phyloP scores from a whole-genome alignment of 768 basidiomycete genomes.

The Auriscalpium vulgare region DNA sequence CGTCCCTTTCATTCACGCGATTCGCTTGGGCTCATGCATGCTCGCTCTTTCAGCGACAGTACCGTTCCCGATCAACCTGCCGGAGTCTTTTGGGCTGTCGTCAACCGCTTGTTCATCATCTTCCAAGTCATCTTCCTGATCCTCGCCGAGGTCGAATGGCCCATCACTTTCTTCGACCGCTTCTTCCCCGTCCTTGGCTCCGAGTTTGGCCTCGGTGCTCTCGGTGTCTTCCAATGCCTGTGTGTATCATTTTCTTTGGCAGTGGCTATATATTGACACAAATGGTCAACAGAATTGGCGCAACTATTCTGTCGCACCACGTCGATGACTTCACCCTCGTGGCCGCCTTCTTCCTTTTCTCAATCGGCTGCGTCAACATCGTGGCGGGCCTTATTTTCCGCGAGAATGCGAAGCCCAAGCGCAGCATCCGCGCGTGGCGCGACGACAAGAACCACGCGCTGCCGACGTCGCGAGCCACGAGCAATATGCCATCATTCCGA shows the following conservation, averaged over 20 bases:
- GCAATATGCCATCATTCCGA: constrained; percentile 26
- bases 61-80: constrained; percentile 90
- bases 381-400: constrained; percentile 70
- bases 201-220: constrained; percentile 76
- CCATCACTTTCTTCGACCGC: constrained; percentile 64
- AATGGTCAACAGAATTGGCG: constrained; percentile 30
- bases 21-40: background rate
- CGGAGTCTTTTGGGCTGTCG: constrained; percentile 85
- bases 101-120: constrained; percentile 82
- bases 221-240: constrained; percentile 85
- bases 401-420: constrained; percentile 48
- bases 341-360: constrained; percentile 86
- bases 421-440: constrained; percentile 60
- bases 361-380: constrained; percentile 85
- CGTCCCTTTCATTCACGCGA: constrained; percentile 18
- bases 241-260: constrained; percentile 28
- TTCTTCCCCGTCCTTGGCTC: constrained; percentile 85
- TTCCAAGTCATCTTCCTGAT: constrained; percentile 76
- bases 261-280: background rate
- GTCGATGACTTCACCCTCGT: constrained; percentile 87
- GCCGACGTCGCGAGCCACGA: constrained; percentile 24
- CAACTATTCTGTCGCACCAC: constrained; percentile 46
- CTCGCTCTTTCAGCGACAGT: constrained; percentile 39
- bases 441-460: constrained; percentile 42
- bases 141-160: constrained; percentile 80